Evolutionary conservation across 2,329 filamentous ascomycete species (phyloP), one percentile per base, ranked within the genome.

Genomic region (Alternaria sp.): DNA sequence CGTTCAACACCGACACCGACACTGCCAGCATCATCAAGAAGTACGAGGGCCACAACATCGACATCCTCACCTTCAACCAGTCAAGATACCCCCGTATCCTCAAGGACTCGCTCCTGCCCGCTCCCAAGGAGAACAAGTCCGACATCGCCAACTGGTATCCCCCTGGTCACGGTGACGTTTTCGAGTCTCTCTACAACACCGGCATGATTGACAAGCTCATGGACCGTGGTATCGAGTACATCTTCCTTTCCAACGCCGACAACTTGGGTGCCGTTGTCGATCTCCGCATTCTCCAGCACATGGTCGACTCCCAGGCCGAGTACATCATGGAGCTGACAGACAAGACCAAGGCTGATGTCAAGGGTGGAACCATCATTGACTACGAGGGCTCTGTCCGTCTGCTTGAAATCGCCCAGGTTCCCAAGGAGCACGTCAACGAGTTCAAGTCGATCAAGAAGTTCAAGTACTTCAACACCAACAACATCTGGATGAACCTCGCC

Each of bases 401-500:
- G 72, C 91, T 99, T 57, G 96, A 99, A 86, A 97, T 99, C 77
- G 96, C 96, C 13, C 96, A 99, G 87, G 96, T 99, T 36, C 96
- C 96, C 84, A 99, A 98, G 90, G 93, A 99, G 87, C 96, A 99
- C 85, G 93, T 96, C 82, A 98, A 99, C 85, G 96, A 99, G 86
- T 99, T 99, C 93, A 99, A 99, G 90, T 97, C 94, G 52, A 99
- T 99, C 88, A 99, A 99, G 91, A 99, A 99, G 89, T 99, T 99
- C 91, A 97, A 97, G 89, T 99, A 99, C 90, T 99, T 99, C 91
- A 99, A 99, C 90, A 99, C 96, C 84, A 99, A 99, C 92, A 99
- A 99, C 89, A 97, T 99, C 85, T 99, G 96, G 96, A 92, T 99
- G 88, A 97, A 97, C 86, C 88, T 97, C 76, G 90, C 93, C 81